A percentile compares a stretch with the other conserved stretches of the same genome.
Evolutionary conservation across 768 basidiomycete genomes (phyloP).

Genomic region (Leccinum broughii): DNA sequence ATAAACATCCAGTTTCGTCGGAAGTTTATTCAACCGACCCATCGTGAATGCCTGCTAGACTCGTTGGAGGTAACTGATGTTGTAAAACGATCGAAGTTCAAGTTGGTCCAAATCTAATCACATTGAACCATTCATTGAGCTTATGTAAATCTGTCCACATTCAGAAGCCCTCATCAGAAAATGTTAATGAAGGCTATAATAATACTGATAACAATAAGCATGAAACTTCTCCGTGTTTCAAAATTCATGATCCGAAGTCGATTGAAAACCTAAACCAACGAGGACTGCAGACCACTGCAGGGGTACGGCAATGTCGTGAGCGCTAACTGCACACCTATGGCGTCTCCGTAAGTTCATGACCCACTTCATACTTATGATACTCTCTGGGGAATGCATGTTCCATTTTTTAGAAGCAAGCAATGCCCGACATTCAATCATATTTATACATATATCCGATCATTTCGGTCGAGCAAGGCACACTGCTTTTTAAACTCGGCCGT

Average conservation of each 20-base stretch:
- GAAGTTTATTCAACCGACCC: slow-evolving; percentile 23
- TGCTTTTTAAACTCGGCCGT: slow-evolving; percentile 2
- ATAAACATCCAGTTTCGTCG: background rate
- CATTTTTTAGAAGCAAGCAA: slow-evolving; percentile 20
- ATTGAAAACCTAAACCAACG: slow-evolving; percentile 9
- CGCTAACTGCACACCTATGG: background rate
- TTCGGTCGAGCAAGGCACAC: slow-evolving; percentile 5
- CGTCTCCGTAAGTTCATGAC: background rate
- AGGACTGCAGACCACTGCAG: background rate
- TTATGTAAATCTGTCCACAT: slow-evolving; percentile 19
- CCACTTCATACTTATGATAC: background rate
- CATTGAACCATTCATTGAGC: background rate
- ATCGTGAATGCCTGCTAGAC: slow-evolving; percentile 16
- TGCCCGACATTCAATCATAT: background rate
- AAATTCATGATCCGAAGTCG: slow-evolving; percentile 25
- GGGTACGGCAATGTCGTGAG: slow-evolving; percentile 27
- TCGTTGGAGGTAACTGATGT: slow-evolving; percentile 3
- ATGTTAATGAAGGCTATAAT: slow-evolving; percentile 4
- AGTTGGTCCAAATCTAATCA: slow-evolving; percentile 22
- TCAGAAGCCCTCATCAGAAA: background rate
- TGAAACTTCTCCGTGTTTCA: slow-evolving; percentile 31
- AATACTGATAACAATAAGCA: slow-evolving; percentile 23
- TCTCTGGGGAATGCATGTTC: slow-evolving; percentile 10
- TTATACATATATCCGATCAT: slow-evolving; percentile 4
- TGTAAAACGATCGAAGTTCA: background rate